phyloP scores from a whole-genome alignment of 2,329 filamentous ascomycete genomes.

The Aspergillus eucalypticola region DNA sequence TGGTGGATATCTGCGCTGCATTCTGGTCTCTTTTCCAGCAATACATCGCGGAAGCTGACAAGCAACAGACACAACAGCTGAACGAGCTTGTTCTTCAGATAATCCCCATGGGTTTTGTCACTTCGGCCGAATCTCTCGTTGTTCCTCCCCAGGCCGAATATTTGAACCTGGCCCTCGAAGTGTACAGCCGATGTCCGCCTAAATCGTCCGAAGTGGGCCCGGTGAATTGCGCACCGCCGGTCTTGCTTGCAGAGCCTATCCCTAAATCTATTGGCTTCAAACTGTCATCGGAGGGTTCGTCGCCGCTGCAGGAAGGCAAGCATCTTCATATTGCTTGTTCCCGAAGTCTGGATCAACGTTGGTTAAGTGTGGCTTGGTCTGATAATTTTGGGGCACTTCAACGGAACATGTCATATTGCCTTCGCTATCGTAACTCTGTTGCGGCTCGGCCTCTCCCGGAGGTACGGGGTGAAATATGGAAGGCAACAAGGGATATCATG shows the following conservation, averaged over 20 bases:
- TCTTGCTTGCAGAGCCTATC: constrained; percentile 55
- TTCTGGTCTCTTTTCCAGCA: constrained; percentile 60
- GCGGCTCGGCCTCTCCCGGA: constrained; percentile 46
- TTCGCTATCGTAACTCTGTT: constrained; percentile 43
- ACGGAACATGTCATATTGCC: constrained; percentile 55
- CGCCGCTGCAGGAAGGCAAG: constrained; percentile 58
- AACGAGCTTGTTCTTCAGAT: constrained; percentile 60
- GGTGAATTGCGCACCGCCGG: constrained; percentile 53
- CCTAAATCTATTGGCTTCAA: constrained; percentile 58
- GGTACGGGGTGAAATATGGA: constrained; percentile 59
- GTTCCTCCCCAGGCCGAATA: constrained; percentile 53
- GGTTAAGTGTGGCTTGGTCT: constrained; percentile 62
- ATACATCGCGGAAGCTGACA: constrained; percentile 47
- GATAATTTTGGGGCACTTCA: constrained; percentile 59
- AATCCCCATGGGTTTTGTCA: constrained; percentile 57
- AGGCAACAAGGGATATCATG: constrained; percentile 57
- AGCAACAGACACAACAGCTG: constrained; percentile 30
- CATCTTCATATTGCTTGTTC: constrained; percentile 62
- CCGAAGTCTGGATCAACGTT: constrained; percentile 55
- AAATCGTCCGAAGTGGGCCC: constrained; percentile 36
- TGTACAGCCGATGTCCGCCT: constrained; percentile 60
- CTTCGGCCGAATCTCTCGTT: constrained; percentile 53
- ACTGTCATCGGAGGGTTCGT: constrained; percentile 53
- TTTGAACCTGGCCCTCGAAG: constrained; percentile 54
- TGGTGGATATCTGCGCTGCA: constrained; percentile 56